Evolutionary conservation across 2,329 filamentous ascomycete genomes (phyloP), one percentile per base, ranked within the genome.

Genomic region (Shiraia sp.): DNA sequence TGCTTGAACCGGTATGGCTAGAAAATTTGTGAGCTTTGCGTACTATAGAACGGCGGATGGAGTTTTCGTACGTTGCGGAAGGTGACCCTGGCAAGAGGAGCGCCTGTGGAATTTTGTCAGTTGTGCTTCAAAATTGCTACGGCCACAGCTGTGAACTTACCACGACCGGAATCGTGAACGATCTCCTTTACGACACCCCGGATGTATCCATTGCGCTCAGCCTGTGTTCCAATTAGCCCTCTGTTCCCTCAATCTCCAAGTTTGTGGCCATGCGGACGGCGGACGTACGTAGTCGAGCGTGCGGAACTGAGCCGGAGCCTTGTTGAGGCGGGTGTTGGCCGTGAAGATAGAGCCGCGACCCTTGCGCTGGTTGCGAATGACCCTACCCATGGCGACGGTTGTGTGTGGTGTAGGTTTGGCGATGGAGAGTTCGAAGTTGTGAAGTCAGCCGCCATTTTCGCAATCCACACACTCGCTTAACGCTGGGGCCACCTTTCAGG

Each of bases 181-280:
- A 97, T 96, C 72, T 97, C 90, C 85, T 93, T 96, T 74, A 99
- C 91, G 60, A 97, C 84, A 79, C 93, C 93, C 68, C 93, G 89
- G 72, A 95, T 80, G 82, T 99, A 99, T 70, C 93, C 93, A 84
- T 97, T 92, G 74, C 89, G 85, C 82, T 96, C 91, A 75, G 90
- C 56, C 66, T 69, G 50, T 57, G 34, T 22, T 5, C 45, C 51
- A 47, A 58, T 68, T 67, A 66, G 63, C 71, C 66, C 60, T 72
- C 64, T 42, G 62, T 48, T 37, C 47, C 44, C 37, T 14, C 26
- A 31, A 19, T 44, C 32, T 38, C 30, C 23, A 49, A 49, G 43
- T 50, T 59, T 48, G 56, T 46, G 47, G 37, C 41, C 38, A 24
- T 48, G 57, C 46, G 47, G 52, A 53, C 47, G 47, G 59, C 42